Evolutionary conservation across 1,284 basidiomycete species (phyloP), one percentile per base, ranked within the genome.

Genomic region (Phellinidium pouzarii): DNA sequence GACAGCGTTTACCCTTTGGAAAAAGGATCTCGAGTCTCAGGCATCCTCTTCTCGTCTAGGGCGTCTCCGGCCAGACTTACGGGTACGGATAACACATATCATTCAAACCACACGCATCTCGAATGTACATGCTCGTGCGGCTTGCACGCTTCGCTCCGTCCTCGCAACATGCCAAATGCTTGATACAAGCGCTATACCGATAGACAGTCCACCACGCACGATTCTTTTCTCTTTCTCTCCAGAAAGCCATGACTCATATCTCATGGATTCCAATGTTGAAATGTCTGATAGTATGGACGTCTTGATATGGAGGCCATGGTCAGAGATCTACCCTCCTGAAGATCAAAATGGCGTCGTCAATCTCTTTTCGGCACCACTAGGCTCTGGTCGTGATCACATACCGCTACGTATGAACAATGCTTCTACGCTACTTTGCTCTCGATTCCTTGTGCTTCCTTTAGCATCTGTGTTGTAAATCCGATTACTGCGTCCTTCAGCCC

Each of bases 1-100:
- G 14, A 78, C 75, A 1, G 66, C 71, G 11, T 66, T 75, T 27
- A 58, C 67, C 9, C 65, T 82, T 1, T 82, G 79, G 79, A 68
- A 70, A 48, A 72, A 72, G 45, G 74, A 77, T 48, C 64, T 69
- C 45, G 68, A 72, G 31, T 62, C 62, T n/a, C 64, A 61, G 4
- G 43, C 34, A 0, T 45, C 31, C 3, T 23, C 44, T 27, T 17
- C 42, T 19, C 45, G 26, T 11, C 17, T 42, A 4, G 19, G 1
- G 36, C 57, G 55, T 4, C 60, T 52, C 38, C 54, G 56, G 22
- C 57, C 64, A 20, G 73, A 74, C 51, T 59, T 75, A 49, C 63
- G 58, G 22, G 61, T 72, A 1, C 65, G 62, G 6, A 61, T 75
- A 12, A 43, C 70, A 26, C 62, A 61, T 17, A 60, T 75, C 20